phyloP scores from a whole-genome alignment of 2,329 filamentous ascomycete genomes.

The Claviceps purpurea region DNA sequence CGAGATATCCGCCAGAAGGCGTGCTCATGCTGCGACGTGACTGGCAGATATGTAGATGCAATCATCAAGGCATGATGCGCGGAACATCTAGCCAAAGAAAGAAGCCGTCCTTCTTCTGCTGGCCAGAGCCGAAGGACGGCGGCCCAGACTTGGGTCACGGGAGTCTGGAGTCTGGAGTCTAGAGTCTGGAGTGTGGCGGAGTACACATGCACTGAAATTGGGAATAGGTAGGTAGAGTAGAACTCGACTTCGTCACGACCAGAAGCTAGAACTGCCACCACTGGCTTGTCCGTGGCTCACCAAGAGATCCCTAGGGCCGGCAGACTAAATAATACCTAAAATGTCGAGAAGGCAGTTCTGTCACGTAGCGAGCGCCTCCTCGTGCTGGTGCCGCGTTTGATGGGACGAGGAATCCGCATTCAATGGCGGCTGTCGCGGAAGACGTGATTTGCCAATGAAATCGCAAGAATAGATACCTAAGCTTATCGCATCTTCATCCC shows the following conservation, averaged over 20 bases:
- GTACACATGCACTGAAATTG: background rate
- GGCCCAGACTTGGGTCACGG: background rate
- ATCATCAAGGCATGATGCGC: background rate
- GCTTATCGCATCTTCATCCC: background rate
- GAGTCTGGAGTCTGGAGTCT: background rate
- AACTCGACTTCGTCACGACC: background rate
- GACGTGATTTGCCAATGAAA: no score
- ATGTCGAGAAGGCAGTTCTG: background rate
- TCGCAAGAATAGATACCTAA: no score
- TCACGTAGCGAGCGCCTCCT: background rate
- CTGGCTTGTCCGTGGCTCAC: background rate
- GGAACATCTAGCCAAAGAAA: background rate
- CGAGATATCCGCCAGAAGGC: background rate
- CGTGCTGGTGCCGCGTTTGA: no score
- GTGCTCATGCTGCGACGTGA: background rate
- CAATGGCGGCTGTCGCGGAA: no score
- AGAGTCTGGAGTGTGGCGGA: background rate
- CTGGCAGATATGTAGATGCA: background rate
- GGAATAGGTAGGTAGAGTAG: background rate
- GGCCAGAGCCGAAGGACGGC: background rate
- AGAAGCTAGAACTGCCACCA: background rate
- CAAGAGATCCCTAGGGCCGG: background rate
- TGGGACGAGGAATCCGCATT: no score
- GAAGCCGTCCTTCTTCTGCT: background rate
- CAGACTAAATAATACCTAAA: background rate